These are phyloP conservation scores for Penicillium roqueforti DNA, from an alignment of 495 filamentous ascomycete genomes.

Conservation along the genomic window DNA sequence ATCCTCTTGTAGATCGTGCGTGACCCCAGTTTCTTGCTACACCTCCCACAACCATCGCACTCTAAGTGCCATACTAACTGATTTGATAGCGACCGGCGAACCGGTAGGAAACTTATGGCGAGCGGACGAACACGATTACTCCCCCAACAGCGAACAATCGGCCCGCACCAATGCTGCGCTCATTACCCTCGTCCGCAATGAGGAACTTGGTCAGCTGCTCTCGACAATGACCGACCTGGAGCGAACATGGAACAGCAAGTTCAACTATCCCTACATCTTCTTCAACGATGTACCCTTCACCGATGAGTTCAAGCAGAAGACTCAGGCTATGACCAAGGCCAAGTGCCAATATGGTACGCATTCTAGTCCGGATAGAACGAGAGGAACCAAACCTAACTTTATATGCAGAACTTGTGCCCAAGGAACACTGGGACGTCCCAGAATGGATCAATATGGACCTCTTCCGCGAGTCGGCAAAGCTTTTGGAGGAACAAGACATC, in stretches of 20 bases:
- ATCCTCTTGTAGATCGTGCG: slow-evolving; percentile 82
- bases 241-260: slow-evolving; percentile 94
- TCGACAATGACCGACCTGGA: slow-evolving; percentile 87
- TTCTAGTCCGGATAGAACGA: not conserved
- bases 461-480: slow-evolving; percentile 75
- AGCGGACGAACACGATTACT: slow-evolving; percentile 65
- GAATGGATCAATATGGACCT: slow-evolving; percentile 87
- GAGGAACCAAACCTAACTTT: slow-evolving; percentile 15
- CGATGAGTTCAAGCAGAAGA: slow-evolving; percentile 84
- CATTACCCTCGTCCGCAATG: slow-evolving; percentile 85
- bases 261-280: slow-evolving; percentile 99
- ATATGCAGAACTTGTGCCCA: slow-evolving; percentile 70
- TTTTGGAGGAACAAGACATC: slow-evolving; percentile 77
- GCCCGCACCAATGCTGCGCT: slow-evolving; percentile 89
- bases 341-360: slow-evolving; percentile 72
- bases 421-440: slow-evolving; percentile 91
- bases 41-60: not conserved
- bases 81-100: slow-evolving; percentile 65
- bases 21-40: slow-evolving; percentile 16
- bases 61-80: slow-evolving; percentile 5
- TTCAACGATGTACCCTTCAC: slow-evolving; percentile 94
- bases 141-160: slow-evolving; percentile 65
- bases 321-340: slow-evolving; percentile 75
- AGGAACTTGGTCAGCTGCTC: slow-evolving; percentile 78
- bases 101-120: slow-evolving; percentile 69